Conservation (phyloP, 2,329 filamentous ascomycete species). For the Beauveria rudraprayagi region DNA sequence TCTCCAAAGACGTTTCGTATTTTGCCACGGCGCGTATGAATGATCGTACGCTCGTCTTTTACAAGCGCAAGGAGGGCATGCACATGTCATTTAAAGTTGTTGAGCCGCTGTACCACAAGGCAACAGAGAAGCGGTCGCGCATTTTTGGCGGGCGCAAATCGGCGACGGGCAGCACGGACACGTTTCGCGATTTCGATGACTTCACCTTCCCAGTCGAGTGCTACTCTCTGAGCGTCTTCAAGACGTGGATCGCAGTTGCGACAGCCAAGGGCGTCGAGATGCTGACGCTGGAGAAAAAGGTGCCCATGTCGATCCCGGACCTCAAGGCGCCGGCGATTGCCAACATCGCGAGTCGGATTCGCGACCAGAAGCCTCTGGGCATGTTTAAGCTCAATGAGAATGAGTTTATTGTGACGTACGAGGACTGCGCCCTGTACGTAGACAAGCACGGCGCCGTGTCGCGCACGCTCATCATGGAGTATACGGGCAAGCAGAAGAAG, state of each 20-base stretch:
- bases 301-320: constrained; percentile 88
- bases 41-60: constrained; percentile 87
- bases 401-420: constrained; percentile 89
- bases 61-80: constrained; percentile 90
- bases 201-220: constrained; percentile 97
- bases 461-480: constrained; percentile 94
- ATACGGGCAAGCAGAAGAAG: constrained; percentile 76
- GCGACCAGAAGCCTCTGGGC: constrained; percentile 75
- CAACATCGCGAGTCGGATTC: constrained; percentile 77
- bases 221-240: constrained; percentile 92
- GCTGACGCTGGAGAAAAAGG: constrained; percentile 93
- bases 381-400: constrained; percentile 94
- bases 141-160: constrained; percentile 51
- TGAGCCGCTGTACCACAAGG: constrained; percentile 91
- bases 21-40: constrained; percentile 97
- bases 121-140: constrained; percentile 72
- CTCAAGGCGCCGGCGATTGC: constrained; percentile 69
- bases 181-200: constrained; percentile 96
- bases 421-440: constrained; percentile 94
- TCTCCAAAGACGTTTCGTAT: constrained; percentile 91
- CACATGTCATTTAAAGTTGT: constrained; percentile 95
- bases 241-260: constrained; percentile 84
- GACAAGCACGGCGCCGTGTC: constrained; percentile 97
- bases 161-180: constrained; percentile 71
- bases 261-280: constrained; percentile 93